These are phyloP conservation scores for Plicaturopsis crispa DNA, from an alignment of 768 basidiomycete genomes.

Conservation along the genomic window DNA sequence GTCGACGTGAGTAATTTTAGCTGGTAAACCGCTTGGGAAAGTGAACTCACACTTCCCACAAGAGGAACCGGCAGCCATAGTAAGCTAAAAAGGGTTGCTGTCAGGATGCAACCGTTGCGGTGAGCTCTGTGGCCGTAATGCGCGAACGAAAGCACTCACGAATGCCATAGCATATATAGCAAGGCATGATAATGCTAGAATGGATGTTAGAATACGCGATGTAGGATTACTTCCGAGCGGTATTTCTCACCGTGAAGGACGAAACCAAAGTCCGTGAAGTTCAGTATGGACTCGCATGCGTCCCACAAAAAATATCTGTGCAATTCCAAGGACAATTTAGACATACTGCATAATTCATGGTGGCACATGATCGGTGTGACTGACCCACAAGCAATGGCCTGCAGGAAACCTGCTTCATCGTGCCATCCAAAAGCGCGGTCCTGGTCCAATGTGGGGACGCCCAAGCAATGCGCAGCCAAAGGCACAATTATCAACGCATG, in stretches of 20 bases:
- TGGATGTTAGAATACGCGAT: no score
- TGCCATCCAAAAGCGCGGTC: conserved; percentile 79
- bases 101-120: conserved; percentile 1
- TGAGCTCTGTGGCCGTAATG: conserved; percentile 5
- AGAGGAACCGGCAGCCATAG: conserved; percentile 66
- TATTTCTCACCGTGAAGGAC: conserved; percentile 67
- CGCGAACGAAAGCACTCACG: conserved; percentile 33
- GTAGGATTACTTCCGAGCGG: no score
- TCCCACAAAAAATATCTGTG: conserved; percentile 83
- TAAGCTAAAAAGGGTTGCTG: conserved; percentile 75
- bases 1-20: not conserved
- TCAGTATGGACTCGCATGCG: conserved; percentile 56
- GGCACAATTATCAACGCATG: conserved; percentile 66
- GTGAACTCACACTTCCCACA: conserved; percentile 70
- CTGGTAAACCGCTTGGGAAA: not conserved
- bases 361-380: conserved; percentile 9
- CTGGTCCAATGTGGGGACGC: conserved; percentile 34
- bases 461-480: conserved; percentile 48
- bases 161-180: conserved; percentile 62
- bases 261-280: conserved; percentile 68
- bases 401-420: conserved; percentile 42
- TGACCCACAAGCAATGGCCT: conserved; percentile 69
- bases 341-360: conserved; percentile 1
- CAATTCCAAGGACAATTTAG: conserved; percentile 1
- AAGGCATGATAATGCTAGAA: conserved; percentile 54